Evolutionary conservation across 225 moss, liverwort and hornwort species (phyloP).

Genomic region (Polytrichum commune): DNA sequence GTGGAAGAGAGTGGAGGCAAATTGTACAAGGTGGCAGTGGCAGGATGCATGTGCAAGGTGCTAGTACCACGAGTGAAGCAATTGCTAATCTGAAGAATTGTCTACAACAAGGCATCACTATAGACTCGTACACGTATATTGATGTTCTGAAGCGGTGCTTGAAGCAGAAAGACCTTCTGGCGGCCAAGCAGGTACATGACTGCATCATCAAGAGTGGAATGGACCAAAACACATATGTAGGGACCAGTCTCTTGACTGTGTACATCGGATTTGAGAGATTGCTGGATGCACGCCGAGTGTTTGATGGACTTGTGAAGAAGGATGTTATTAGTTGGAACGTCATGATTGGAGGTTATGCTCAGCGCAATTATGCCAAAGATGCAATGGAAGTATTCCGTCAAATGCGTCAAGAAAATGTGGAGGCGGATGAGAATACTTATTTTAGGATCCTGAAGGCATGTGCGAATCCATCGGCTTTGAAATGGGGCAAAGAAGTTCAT

Average conservation of each 20-base stretch:
- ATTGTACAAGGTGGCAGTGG: background rate
- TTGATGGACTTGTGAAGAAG: conserved; percentile 13
- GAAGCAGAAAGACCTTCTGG: conserved; percentile 12
- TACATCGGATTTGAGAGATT: conserved; percentile 6
- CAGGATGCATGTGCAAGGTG: conserved; percentile 5
- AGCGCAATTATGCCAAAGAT: conserved; percentile 6
- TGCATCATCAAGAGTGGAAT: conserved; percentile 9
- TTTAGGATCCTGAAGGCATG: conserved; percentile 10
- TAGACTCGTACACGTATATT: background rate
- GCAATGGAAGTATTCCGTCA: conserved; percentile 3
- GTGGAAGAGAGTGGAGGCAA: background rate
- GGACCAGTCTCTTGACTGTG: conserved; percentile 5
- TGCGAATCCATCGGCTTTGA: conserved; percentile 1
- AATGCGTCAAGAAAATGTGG: conserved; percentile 8
- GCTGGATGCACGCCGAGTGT: conserved; percentile 9
- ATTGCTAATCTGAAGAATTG: background rate
- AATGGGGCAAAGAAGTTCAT: conserved; percentile 9
- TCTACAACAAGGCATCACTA: background rate
- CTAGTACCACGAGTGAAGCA: conserved; percentile 1
- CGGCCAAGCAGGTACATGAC: conserved; percentile 14
- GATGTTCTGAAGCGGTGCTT: conserved; percentile 6
- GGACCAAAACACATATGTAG: conserved; percentile 2
- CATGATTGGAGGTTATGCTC: conserved; percentile 16
- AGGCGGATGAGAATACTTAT: conserved; percentile 3
- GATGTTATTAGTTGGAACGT: conserved; percentile 1